These are phyloP conservation scores for Ophiostoma novo-ulmi DNA, from an alignment of 2,329 filamentous ascomycete species.

Conservation along the genomic window DNA sequence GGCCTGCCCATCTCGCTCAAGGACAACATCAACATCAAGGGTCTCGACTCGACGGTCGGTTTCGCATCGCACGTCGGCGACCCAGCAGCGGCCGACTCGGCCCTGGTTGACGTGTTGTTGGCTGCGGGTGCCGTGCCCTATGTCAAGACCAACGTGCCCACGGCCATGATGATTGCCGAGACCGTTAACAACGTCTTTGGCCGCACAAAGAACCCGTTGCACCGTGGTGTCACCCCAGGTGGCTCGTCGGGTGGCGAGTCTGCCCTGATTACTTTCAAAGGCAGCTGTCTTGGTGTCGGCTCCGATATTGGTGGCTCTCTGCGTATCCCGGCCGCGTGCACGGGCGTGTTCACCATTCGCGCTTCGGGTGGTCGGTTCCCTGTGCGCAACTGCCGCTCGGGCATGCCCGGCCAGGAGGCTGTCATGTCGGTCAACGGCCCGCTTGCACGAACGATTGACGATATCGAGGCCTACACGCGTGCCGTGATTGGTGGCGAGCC, in stretches of 20 bases:
- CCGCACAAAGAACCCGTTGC: slow-evolving; percentile 56
- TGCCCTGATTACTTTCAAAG: slow-evolving; percentile 55
- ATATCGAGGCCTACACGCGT: slow-evolving; percentile 52
- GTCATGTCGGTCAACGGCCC: slow-evolving; percentile 61
- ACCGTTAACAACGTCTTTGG: slow-evolving; percentile 62
- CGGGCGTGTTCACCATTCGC: slow-evolving; percentile 52
- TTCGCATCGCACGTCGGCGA: slow-evolving; percentile 58
- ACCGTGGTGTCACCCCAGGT: slow-evolving; percentile 55
- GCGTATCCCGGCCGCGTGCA: slow-evolving; percentile 51
- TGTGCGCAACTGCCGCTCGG: slow-evolving; percentile 48
- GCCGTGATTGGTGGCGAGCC: slow-evolving; percentile 48
- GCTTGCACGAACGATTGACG: slow-evolving; percentile 51
- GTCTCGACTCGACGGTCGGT: slow-evolving; percentile 57
- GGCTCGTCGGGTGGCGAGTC: slow-evolving; percentile 64
- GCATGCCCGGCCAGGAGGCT: slow-evolving; percentile 60
- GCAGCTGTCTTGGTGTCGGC: slow-evolving; percentile 57
- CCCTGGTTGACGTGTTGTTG: slow-evolving; percentile 41
- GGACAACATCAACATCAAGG: slow-evolving; percentile 61
- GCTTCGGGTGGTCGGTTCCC: slow-evolving; percentile 58
- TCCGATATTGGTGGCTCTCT: slow-evolving; percentile 59
- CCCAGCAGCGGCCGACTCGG: slow-evolving; percentile 44
- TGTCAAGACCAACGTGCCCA: slow-evolving; percentile 55
- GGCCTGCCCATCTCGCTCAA: slow-evolving; percentile 62
- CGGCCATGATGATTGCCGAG: slow-evolving; percentile 64
- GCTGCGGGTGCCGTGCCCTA: slow-evolving; percentile 50